Base-by-base conservation (phyloP, 495 filamentous ascomycete genomes). In the Aspergillus coremiiformis region DNA sequence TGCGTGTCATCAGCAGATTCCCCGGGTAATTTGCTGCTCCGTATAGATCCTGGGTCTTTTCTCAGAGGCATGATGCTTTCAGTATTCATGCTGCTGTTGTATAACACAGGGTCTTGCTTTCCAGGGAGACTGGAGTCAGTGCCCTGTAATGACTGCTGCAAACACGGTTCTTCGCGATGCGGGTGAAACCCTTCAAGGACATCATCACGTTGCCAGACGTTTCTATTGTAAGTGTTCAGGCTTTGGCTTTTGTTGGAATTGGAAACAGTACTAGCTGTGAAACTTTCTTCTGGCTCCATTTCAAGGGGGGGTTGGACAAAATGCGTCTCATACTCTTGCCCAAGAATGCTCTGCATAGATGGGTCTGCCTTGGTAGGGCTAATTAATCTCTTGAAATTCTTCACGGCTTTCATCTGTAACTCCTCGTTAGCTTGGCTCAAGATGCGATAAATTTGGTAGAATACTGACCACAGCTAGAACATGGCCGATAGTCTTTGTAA, bases 331-430 rank as follows among this genome's bases (percentile, higher is more conserved):
- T 70, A 70, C 15, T 76, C 78, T 44, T 68, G 65, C 8, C 78
- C 77, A 24, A 87, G 67, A 15, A 84, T 79, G 27, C 76, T 79
- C 61, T 81, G 72, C 53, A 85, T 71, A 9, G 67, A 66, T 8
- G 71, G 60, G 15, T 56, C 59, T 69, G 80, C 66, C 66, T 75
- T 71, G 46, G 66, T 44, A 59, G 70, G 54, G 44, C 73, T 65
- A 30, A 78, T 62, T 1, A 87, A 61, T 19, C 75, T 72, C 58
- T 95, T 96, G 68, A 97, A 95, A 47, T 85, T 87, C 49, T 81
- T 82, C 29, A 94, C 92, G 8, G 92, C 93, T 84, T 84, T 93
- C 77, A 98, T 87, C 89, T 95, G 60, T n/a, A 24, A 24, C 14
- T 12, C 27, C n/a, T 47, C 11, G 47, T 56, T 45, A 60, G 48